These are phyloP conservation scores for Mrakia blollopis DNA, from an alignment of 768 basidiomycete species.

Conservation along the genomic window DNA sequence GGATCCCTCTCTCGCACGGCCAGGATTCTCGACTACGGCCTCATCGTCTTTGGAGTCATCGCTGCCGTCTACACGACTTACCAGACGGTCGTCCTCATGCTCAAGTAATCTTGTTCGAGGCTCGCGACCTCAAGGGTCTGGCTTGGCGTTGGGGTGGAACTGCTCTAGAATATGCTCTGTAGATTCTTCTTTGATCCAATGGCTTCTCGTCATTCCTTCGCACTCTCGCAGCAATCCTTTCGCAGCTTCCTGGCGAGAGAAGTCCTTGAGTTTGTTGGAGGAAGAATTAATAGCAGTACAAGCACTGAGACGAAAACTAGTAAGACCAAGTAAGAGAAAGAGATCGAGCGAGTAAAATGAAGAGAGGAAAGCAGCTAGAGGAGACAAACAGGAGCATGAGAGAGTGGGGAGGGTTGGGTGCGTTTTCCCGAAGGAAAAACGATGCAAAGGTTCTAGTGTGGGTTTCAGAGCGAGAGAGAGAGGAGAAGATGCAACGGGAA, in stretches of 20 bases:
- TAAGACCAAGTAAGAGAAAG: background rate
- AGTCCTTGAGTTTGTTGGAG: too few relatives aligned
- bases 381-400: background rate
- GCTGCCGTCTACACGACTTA: conserved; percentile 65
- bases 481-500: too few relatives aligned
- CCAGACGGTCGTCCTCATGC: conserved; percentile 17
- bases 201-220: too few relatives aligned
- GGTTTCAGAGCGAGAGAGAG: too few relatives aligned
- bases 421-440: background rate
- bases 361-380: background rate
- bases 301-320: background rate
- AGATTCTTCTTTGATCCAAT: too few relatives aligned
- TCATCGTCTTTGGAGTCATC: conserved; percentile 68
- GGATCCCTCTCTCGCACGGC: conserved; percentile 49
- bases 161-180: too few relatives aligned
- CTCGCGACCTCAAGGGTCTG: too few relatives aligned
- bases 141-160: too few relatives aligned
- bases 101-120: too few relatives aligned
- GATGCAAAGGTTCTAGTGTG: background rate
- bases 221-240: too few relatives aligned
- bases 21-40: conserved; percentile 62
- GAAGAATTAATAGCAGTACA: conserved; percentile 1
- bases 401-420: background rate
- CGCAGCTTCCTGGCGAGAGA: too few relatives aligned
- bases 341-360: background rate